Evolutionary conservation across 2,329 filamentous ascomycete species (phyloP).

Genomic region (Penicillium sp.): DNA sequence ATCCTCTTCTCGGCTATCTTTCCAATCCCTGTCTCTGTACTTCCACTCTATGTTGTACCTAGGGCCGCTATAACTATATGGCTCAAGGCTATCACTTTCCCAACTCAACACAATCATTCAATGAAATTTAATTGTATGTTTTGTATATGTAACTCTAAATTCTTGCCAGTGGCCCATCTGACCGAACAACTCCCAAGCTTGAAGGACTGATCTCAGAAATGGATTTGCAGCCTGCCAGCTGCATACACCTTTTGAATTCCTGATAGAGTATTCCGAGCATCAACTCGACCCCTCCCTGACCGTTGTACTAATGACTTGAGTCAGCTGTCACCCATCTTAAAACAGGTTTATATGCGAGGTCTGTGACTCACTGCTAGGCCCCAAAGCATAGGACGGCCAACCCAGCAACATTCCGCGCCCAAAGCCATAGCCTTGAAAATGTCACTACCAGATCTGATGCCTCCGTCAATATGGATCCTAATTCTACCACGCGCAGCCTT

Average conservation of each 20-base stretch:
- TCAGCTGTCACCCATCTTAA: conserved; percentile 2
- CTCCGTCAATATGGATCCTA: conserved; percentile 34
- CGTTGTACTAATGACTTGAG: conserved; percentile 23
- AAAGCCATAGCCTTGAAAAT: conserved; percentile 40
- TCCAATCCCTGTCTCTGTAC: too few relatives aligned
- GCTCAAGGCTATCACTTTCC: too few relatives aligned
- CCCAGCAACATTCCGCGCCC: conserved; percentile 34
- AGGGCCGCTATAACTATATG: neutral
- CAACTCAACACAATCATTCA: neutral
- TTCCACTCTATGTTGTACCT: too few relatives aligned
- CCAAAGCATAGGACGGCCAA: conserved; percentile 36
- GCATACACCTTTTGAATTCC: conserved; percentile 34
- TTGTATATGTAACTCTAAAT: conserved; percentile 7
- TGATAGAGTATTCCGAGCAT: conserved; percentile 32
- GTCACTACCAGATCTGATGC: conserved; percentile 34
- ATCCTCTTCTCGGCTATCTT: too few relatives aligned
- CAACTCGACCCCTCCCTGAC: conserved; percentile 32
- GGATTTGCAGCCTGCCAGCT: conserved; percentile 27
- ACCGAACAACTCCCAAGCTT: conserved; percentile 18
- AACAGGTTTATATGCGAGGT: neutral
- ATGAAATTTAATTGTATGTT: neutral
- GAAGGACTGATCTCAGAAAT: conserved; percentile 25
- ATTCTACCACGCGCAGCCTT: conserved; percentile 33
- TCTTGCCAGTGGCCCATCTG: conserved; percentile 22
- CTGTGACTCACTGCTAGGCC: conserved; percentile 31